These are phyloP conservation scores for Neopestalotiopsis rosae DNA, from an alignment of 2,329 filamentous ascomycete species.

Conservation along the genomic window DNA sequence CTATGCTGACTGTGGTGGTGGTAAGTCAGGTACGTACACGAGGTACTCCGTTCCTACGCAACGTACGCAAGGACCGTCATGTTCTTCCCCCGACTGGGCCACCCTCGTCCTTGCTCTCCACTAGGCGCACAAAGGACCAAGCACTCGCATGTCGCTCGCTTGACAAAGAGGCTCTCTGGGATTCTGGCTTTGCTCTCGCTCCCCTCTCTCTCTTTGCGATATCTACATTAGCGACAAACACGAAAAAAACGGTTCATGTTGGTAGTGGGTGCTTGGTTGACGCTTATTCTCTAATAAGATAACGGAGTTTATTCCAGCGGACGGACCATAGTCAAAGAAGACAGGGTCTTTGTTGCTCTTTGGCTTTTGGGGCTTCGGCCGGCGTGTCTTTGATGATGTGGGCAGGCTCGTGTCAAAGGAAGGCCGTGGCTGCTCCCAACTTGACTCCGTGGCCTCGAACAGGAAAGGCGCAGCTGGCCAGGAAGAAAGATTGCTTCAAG, in stretches of 20 bases:
- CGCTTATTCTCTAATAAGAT: background rate
- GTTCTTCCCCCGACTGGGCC: background rate
- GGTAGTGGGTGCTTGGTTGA: background rate
- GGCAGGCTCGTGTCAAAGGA: conserved; percentile 2
- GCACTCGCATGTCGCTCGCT: conserved; percentile 1
- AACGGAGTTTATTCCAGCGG: background rate
- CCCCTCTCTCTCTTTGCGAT: too few relatives aligned
- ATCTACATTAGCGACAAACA: too few relatives aligned
- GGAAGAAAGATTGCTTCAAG: background rate
- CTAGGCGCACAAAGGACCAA: background rate
- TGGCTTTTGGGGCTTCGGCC: background rate
- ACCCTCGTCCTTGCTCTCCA: background rate
- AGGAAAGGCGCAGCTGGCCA: conserved; percentile 5
- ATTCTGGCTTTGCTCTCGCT: background rate
- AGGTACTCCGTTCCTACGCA: background rate
- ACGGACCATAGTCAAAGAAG: background rate
- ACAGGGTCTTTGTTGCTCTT: background rate
- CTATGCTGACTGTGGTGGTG: background rate
- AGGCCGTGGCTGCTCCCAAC: background rate
- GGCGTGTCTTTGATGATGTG: conserved; percentile 12
- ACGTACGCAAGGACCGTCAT: background rate
- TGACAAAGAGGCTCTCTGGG: background rate
- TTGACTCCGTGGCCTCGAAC: conserved; percentile 5
- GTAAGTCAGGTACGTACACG: background rate
- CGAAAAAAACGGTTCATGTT: background rate